phyloP scores from a whole-genome alignment of 2,329 filamentous ascomycete species.

The Phialocephala sp. region DNA sequence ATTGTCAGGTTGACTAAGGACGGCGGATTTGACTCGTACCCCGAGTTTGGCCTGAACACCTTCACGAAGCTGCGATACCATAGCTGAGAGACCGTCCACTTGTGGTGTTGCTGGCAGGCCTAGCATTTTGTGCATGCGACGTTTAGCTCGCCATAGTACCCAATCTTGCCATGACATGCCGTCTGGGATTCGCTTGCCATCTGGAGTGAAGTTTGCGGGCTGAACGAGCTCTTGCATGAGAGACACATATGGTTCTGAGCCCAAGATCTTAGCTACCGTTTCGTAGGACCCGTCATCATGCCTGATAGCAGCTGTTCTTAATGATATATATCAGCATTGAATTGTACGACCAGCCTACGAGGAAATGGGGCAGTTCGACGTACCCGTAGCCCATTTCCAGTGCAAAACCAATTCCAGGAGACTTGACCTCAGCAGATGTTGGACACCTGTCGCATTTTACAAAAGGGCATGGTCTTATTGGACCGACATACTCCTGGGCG shows the following conservation, averaged over 20 bases:
- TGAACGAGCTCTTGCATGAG: slow-evolving; percentile 8
- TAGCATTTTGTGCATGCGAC: background rate
- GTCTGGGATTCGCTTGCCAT: slow-evolving; percentile 6
- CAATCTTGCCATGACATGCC: background rate
- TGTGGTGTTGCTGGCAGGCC: background rate
- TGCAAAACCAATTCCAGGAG: background rate
- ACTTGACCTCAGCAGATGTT: background rate
- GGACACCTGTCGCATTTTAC: background rate
- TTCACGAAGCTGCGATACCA: background rate
- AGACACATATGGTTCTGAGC: background rate
- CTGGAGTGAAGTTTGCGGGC: slow-evolving; percentile 8
- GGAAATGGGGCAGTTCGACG: background rate
- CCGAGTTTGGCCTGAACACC: background rate
- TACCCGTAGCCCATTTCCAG: background rate
- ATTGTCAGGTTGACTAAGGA: background rate
- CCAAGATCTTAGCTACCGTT: background rate
- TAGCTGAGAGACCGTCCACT: background rate
- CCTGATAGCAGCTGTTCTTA: background rate
- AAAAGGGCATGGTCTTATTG: background rate
- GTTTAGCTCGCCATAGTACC: background rate
- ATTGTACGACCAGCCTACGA: background rate
- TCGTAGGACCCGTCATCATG: background rate
- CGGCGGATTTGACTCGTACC: background rate
- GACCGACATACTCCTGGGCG: background rate
- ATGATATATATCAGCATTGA: background rate